Base-by-base conservation (phyloP, 805 yeast species). In the Candida hungchunana region DNA sequence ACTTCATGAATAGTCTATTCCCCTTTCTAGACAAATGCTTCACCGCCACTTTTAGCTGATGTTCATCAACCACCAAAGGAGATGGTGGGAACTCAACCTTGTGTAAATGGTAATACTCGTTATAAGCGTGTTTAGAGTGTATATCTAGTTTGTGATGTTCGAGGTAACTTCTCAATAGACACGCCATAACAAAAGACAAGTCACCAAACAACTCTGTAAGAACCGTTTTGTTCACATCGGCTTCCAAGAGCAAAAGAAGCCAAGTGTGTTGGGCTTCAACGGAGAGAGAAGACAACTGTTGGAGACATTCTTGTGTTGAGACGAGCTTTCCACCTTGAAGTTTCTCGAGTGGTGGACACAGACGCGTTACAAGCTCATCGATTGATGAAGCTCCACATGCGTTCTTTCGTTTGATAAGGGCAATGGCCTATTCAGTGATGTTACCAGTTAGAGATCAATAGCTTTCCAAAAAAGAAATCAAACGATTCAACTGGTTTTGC, bases 381-480 rank as follows among this genome's bases (percentile, higher is more conserved):
- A 37, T 11, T 6, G 37, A 33, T 8, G 37, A 14, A 11, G 33
- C 37, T 4, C 41, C 34, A 15, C 20, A 34, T 25, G 31, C 28
- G 34, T 45, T 43, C 42, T 47, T 47, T 2, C 35, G 19, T 31
- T 40, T 44, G 34, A 46, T 44, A 25, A 48, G 23, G 10, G 52
- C 50, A 6, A 46, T 12, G 2, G 52, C 50, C 48, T 48, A 9
- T 18, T 14, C 24, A 21, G 18, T 17, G 7, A 2, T 16, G 11
- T 21, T 21, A 21, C 24, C 24, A 12, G 11, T 21, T 9, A 21
- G 24, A 21, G 18, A 14, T 13, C 19, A 27, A 27, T 6, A 27
- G 18, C 17, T 20, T 20, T 8, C 23, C 23, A 20, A 20, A 11
- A 11, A 8, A 20, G 23, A 20, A 8, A 11, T 11, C 10, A 8